phyloP scores from a whole-genome alignment of 2,329 filamentous ascomycete genomes.

The Tolypocladium album region DNA sequence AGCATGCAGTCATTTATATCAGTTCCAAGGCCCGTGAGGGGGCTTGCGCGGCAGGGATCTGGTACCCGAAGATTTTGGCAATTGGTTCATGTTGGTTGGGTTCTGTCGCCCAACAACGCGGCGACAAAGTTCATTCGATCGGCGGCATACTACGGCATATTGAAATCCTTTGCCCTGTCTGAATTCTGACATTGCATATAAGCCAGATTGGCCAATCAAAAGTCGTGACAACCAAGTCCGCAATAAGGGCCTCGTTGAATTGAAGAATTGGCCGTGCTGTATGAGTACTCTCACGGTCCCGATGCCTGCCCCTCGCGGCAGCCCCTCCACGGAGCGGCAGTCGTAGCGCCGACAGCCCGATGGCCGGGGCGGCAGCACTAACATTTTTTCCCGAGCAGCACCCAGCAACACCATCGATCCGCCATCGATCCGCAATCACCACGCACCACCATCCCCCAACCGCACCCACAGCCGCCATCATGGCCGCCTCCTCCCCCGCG shows the following conservation, averaged over 20 bases:
- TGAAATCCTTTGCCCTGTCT: not conserved
- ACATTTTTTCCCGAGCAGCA: not conserved
- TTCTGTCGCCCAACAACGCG: not conserved
- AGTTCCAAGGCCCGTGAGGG: not conserved
- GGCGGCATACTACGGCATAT: not conserved
- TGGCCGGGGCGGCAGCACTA: not conserved
- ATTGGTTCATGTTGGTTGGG: not conserved
- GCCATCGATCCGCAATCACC: not conserved
- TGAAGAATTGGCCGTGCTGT: too few relatives aligned
- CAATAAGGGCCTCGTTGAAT: too few relatives aligned
- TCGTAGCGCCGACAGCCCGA: not conserved
- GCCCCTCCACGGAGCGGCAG: not conserved
- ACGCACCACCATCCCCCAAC: not conserved
- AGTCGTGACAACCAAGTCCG: too few relatives aligned
- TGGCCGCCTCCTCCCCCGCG: conserved; percentile 29
- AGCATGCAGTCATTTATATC: not conserved
- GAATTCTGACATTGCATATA: not conserved
- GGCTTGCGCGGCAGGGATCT: not conserved
- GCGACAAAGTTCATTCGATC: not conserved
- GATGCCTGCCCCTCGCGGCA: not conserved
- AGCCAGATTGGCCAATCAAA: too few relatives aligned
- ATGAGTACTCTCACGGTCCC: too few relatives aligned
- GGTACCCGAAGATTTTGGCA: not conserved
- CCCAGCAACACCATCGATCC: not conserved
- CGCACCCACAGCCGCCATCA: conserved; percentile 5